Evolutionary conservation across 2,329 filamentous ascomycete species (phyloP), one percentile per base, ranked within the genome.

Genomic region (Xylaria hypoxylon): DNA sequence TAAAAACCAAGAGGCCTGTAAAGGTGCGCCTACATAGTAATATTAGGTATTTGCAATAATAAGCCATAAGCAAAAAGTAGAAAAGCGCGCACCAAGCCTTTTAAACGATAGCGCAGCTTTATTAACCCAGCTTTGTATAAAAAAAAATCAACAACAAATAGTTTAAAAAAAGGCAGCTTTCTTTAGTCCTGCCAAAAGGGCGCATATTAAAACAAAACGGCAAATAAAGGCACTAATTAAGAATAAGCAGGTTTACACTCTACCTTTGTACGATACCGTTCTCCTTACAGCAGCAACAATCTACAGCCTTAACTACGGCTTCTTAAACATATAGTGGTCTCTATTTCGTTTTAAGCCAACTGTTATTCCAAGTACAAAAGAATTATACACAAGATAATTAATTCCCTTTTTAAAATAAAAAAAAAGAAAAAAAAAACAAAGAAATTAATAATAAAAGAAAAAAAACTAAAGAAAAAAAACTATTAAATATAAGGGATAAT

Each of bases 111-210:
- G 42, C 47, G 42, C 47, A 31, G 62, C 55, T n/a, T 47, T 55
- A 64, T 56, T 24, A 28, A 57, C 3, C 44, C 45, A 52, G 60
- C 60, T 50, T 44, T 52, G 44, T 35, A 38, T 52, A 55, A 50
- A 42, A 42, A 50, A 42, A 22, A 15, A 45, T 15, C 42, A 13
- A 26, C 31, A 40, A n/a, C 26, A 31, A 24, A 33, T 40, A n/a
- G 51, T 26, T 22, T 22, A 13, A 42, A 15, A 24, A 42, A 35
- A 17, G 51, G 7, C 52, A 33, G 51, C 51, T 40, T 53, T 53
- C 51, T 22, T 19, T 19, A 38, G 35, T 28, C 24, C 33, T 59
- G 17, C 47, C 55, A 40, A 44, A n/a, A 26, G 6, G 55, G 26
- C 19, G 33, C 59, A n/a, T 44, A n/a, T 6, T n/a, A 48, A 33